phyloP scores from a whole-genome alignment of 805 yeast species.

The Clavispora fructus region DNA sequence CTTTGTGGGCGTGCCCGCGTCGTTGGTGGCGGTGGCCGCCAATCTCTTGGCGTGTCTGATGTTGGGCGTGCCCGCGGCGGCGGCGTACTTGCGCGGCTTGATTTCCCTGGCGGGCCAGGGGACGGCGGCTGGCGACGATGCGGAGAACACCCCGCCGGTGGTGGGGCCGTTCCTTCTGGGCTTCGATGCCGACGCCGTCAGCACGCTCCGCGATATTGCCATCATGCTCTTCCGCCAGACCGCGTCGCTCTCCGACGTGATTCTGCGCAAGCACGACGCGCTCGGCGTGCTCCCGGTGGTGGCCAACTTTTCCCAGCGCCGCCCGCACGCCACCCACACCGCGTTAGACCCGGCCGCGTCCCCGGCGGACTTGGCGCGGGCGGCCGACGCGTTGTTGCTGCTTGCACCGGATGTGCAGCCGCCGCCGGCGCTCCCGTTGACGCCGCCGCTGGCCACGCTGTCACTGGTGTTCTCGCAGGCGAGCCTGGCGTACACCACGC shows the following conservation, averaged over 20 bases:
- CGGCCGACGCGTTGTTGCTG: conserved; percentile 12
- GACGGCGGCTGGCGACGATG: conserved; percentile 10
- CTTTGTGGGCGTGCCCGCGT: conserved; percentile 41
- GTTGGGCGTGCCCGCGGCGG: conserved; percentile 43
- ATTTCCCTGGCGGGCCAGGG: conserved; percentile 2
- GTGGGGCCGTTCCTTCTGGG: conserved; percentile 48
- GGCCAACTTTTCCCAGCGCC: conserved; percentile 21
- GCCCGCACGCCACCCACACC: conserved; percentile 8
- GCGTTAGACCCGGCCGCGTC: conserved; percentile 10
- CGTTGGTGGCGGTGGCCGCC: conserved; percentile 46
- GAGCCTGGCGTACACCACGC: conserved; percentile 15
- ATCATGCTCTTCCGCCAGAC: conserved; percentile 40
- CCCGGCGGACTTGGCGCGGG: conserved; percentile 8
- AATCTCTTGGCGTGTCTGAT: conserved; percentile 51
- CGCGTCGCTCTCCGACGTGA: conserved; percentile 45
- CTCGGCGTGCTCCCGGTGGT: conserved; percentile 51
- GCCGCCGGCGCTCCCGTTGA: conserved; percentile 19
- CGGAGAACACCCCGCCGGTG: conserved; percentile 39
- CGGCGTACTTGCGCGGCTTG: conserved; percentile 8
- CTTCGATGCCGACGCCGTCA: conserved; percentile 34
- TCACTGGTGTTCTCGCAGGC: conserved; percentile 30
- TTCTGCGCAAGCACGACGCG: conserved; percentile 45
- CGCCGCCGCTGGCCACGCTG: conserved; percentile 42
- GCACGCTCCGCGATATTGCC: conserved; percentile 36
- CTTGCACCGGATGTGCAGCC: conserved; percentile 2